A percentile compares a stretch with the other conserved stretches of the same genome.
phyloP scores from a whole-genome alignment of 1,284 basidiomycete species.

The Schizopora paradoxa region DNA sequence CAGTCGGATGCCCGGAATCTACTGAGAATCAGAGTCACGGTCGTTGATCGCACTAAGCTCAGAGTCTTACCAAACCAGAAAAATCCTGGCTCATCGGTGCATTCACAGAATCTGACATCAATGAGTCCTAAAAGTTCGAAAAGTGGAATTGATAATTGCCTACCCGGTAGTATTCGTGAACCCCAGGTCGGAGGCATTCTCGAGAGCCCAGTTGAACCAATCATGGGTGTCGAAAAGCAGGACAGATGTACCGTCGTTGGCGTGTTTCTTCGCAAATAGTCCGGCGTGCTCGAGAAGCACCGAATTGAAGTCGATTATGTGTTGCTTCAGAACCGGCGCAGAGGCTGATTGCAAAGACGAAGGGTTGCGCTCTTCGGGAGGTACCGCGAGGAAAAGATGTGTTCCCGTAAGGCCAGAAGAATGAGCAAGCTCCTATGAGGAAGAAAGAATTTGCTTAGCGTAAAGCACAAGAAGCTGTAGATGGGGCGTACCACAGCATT shows the following conservation, averaged over 20 bases:
- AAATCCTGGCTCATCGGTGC: constrained; percentile 36
- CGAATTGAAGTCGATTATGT: constrained; percentile 39
- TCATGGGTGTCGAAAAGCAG: constrained; percentile 46
- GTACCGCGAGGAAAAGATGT: constrained; percentile 52
- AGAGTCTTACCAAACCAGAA: constrained; percentile 49
- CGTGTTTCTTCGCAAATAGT: constrained; percentile 34
- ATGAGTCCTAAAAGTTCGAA: background rate
- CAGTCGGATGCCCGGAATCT: constrained; percentile 47
- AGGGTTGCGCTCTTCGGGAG: constrained; percentile 46
- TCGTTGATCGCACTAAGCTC: background rate
- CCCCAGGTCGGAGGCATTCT: constrained; percentile 36
- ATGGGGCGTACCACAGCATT: constrained; percentile 40
- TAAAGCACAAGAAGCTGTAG: background rate
- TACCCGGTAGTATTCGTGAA: constrained; percentile 50
- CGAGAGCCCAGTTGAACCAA: constrained; percentile 43
- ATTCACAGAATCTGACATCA: constrained; percentile 43
- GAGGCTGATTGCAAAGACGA: constrained; percentile 29
- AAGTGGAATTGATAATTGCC: constrained; percentile 10
- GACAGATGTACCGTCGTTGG: constrained; percentile 30
- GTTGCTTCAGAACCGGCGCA: constrained; percentile 32
- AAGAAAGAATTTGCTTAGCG: background rate
- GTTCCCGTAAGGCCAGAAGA: constrained; percentile 36
- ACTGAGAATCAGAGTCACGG: constrained; percentile 1
- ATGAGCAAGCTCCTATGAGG: constrained; percentile 36
- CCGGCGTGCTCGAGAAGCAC: constrained; percentile 33